Conservation (phyloP, 306 rosid genomes). For the Dryas alaskensis region DNA sequence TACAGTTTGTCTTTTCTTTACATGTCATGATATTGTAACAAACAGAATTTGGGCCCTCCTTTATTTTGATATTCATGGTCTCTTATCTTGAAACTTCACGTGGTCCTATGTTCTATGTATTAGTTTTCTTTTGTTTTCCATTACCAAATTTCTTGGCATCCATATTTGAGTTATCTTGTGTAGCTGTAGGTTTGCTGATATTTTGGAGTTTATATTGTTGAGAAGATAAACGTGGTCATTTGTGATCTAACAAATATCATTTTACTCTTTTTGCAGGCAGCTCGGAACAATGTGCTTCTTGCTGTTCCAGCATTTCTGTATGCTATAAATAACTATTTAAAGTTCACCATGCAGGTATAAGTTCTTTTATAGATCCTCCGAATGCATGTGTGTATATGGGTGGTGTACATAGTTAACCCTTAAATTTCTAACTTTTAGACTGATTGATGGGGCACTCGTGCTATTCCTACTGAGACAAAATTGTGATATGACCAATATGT, state of each 20-base stretch:
- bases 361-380: constrained; percentile 7
- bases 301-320: constrained; percentile 95
- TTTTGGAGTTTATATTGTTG: background rate
- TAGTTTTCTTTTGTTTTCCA: background rate
- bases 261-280: constrained; percentile 62
- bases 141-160: background rate
- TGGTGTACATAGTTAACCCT: background rate
- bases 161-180: background rate
- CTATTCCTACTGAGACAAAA: background rate
- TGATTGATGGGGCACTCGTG: background rate
- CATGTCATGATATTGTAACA: background rate
- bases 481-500: background rate
- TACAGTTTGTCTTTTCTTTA: background rate
- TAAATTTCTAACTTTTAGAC: background rate
- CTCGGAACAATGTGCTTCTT: constrained; percentile 92
- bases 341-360: constrained; percentile 96
- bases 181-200: background rate
- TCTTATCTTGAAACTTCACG: background rate
- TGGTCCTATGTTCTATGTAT: background rate
- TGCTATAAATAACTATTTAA: constrained; percentile 94
- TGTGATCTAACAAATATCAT: constrained; percentile 21
- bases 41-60: background rate
- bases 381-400: background rate
- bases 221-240: background rate
- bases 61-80: background rate